Conservation (phyloP, 2,329 filamentous ascomycete species). For the Ophiostoma ips region DNA sequence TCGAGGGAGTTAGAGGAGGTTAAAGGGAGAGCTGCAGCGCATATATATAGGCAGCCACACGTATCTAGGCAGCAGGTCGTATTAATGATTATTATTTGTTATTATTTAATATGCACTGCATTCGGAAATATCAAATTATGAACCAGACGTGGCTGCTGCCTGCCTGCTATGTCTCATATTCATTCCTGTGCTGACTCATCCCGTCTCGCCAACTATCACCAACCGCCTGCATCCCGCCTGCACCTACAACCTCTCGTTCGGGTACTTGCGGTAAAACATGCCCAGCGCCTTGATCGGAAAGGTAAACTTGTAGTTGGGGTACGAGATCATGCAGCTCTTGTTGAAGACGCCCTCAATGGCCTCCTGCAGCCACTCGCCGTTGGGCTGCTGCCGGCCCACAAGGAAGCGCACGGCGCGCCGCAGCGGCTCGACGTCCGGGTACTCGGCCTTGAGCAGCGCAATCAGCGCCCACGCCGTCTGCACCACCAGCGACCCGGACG, state of each 20-base stretch:
- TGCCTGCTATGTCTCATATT: too few species aligned
- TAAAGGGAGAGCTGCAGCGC: background rate
- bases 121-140: too few species aligned
- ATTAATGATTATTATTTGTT: too few species aligned
- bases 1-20: background rate
- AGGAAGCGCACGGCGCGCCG: slow-evolving; percentile 64
- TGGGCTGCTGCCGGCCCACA: slow-evolving; percentile 70
- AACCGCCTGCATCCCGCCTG: too few species aligned
- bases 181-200: too few species aligned
- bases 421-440: slow-evolving; percentile 59
- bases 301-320: slow-evolving; percentile 97
- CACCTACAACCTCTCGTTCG: slow-evolving; percentile 33
- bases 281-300: slow-evolving; percentile 91
- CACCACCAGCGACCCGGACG: slow-evolving; percentile 69
- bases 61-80: too few species aligned
- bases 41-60: background rate
- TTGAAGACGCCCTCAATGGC: slow-evolving; percentile 98
- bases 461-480: slow-evolving; percentile 89
- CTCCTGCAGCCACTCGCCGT: slow-evolving; percentile 92
- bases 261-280: slow-evolving; percentile 66
- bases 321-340: slow-evolving; percentile 98
- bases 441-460: slow-evolving; percentile 68
- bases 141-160: too few species aligned
- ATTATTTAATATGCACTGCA: too few species aligned
- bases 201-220: too few species aligned